Percentiles rank a stretch among this genome's conserved stretches.
Conservation (phyloP, 768 basidiomycete species). For the Sarcomyxa edulis region DNA sequence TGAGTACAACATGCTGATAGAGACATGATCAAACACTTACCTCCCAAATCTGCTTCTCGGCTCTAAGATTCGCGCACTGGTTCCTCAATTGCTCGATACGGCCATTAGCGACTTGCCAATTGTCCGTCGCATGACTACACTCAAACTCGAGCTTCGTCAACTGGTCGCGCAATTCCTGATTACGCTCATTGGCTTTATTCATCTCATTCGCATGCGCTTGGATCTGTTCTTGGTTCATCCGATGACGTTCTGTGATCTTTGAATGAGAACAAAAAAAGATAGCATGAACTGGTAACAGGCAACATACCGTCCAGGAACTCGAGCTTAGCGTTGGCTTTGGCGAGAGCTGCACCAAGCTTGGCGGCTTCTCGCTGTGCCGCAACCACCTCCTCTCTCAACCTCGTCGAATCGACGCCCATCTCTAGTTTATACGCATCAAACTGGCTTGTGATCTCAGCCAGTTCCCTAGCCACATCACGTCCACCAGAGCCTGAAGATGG, state of each 20-base stretch:
- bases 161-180: constrained; percentile 69
- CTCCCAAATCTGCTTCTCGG: constrained; percentile 94
- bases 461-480: constrained; percentile 48
- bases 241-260: constrained; percentile 59
- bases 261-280: too few relatives aligned
- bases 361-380: constrained; percentile 64
- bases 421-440: constrained; percentile 79
- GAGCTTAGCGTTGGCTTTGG: constrained; percentile 79
- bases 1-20: background rate
- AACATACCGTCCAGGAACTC: constrained; percentile 71
- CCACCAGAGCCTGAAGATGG: constrained; percentile 11
- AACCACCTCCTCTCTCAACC: constrained; percentile 65
- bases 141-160: constrained; percentile 74
- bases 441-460: constrained; percentile 70
- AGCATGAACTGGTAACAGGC: too few relatives aligned
- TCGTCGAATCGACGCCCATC: constrained; percentile 72
- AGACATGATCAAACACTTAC: constrained; percentile 31
- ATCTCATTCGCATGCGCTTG: constrained; percentile 57
- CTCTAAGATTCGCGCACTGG: constrained; percentile 82
- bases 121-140: constrained; percentile 62
- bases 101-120: constrained; percentile 52
- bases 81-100: constrained; percentile 75
- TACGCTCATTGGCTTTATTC: constrained; percentile 61
- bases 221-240: constrained; percentile 67
- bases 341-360: constrained; percentile 59